Evolutionary conservation across 768 basidiomycete species (phyloP).

Genomic region (Panus rudis): DNA sequence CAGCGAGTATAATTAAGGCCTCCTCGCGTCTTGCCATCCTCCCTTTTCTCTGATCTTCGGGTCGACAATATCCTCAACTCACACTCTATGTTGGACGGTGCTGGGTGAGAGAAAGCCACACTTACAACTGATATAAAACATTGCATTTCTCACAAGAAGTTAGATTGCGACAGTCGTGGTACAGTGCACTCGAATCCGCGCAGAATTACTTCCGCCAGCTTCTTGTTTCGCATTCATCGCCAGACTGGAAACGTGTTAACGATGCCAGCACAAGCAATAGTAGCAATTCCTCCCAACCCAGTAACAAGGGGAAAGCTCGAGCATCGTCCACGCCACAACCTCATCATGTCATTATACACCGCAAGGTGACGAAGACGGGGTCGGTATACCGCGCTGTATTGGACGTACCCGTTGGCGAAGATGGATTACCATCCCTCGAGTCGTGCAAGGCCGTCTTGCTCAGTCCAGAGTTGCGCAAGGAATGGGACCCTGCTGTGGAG

Average conservation of each 20-base stretch:
- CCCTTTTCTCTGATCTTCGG: neutral
- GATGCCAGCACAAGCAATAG: constrained; percentile 34
- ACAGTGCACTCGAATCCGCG: constrained; percentile 64
- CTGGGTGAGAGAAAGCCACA: neutral
- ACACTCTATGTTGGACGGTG: neutral
- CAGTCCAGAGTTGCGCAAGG: constrained; percentile 81
- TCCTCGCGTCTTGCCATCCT: neutral
- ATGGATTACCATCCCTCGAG: constrained; percentile 54
- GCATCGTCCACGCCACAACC: constrained; percentile 48
- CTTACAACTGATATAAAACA: neutral
- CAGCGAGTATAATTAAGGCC: neutral
- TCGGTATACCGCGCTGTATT: constrained; percentile 75
- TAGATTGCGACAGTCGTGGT: constrained; percentile 82
- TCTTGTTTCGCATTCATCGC: constrained; percentile 59
- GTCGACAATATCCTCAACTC: no score
- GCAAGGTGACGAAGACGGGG: constrained; percentile 67
- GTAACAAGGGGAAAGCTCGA: constrained; percentile 59
- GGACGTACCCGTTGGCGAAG: constrained; percentile 67
- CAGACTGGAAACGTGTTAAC: constrained; percentile 75
- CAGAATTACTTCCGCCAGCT: constrained; percentile 74
- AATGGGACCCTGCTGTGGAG: constrained; percentile 94
- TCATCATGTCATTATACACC: constrained; percentile 71
- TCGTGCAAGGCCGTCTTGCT: constrained; percentile 75
- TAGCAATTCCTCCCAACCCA: constrained; percentile 30
- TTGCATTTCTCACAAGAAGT: neutral